Evolutionary conservation across 164 flowering plant species (phyloP), one percentile per base, ranked within the genome.

Genomic region (Warburgia ugandensis): DNA sequence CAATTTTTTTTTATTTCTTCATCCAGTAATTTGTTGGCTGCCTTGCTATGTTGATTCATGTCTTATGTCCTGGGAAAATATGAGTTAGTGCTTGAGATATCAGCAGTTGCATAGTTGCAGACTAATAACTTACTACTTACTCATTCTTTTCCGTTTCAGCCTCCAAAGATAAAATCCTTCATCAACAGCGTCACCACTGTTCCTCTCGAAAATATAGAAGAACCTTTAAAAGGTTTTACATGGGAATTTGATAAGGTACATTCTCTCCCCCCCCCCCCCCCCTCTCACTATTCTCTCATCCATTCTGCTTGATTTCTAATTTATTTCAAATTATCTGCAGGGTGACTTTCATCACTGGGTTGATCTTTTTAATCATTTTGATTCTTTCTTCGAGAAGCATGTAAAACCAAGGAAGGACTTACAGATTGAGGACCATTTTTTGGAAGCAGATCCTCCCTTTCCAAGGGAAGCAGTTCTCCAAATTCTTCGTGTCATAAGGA

Each of bases 271-370:
- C 11, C 20, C n/a, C n/a, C n/a, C n/a, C n/a, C n/a, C n/a, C n/a
- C n/a, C n/a, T n/a, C n/a, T n/a, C n/a, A n/a, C 3, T 29, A 3
- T 33, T 13, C 19, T 33, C 5, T 17, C 13, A 8, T 29, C 4
- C 3, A 29, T 53, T n/a, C 5, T 40, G 25, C 1, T 9, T 23
- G 17, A 19, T 11, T 23, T 10, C 20, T 21, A 1, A 10, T 28
- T 21, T 10, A 16, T 17, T 45, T 1, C 7, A 16, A 6, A 47
- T 17, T 3, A 4, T 16, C 19, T 42, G 33, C 90, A 91, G 98
- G 98, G 98, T 22, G 95, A 91, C 67, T 91, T 87, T 54, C 86
- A 91, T 68, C 98, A 91, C 36, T 91, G 98, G 98, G 84, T 81
- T 45, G 92, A 84, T 66, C 87, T 91, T 42, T 87, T 87, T 48